phyloP scores from a whole-genome alignment of 208 protist genomes.

The Trichomonas vaginalis region DNA sequence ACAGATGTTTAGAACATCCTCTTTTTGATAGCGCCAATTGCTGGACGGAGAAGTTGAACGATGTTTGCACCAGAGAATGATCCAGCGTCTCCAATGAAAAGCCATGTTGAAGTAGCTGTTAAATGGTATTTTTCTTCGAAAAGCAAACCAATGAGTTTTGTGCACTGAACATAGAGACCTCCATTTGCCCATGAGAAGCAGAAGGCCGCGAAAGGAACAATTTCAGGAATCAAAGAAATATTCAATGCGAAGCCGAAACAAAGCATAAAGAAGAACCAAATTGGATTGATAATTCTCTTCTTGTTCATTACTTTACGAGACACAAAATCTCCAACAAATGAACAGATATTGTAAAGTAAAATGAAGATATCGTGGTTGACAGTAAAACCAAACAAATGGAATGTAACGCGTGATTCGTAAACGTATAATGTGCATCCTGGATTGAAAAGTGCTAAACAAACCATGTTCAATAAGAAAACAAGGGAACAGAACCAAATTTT shows the following conservation, averaged over 20 bases:
- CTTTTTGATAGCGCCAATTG: neutral
- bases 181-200: neutral
- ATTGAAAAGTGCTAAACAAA: neutral
- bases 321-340: neutral
- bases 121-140: neutral
- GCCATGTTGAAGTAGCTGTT: neutral
- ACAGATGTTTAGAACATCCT: neutral
- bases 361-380: neutral
- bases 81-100: neutral
- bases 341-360: neutral
- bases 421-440: neutral
- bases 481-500: neutral
- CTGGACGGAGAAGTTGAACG: neutral
- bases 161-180: neutral
- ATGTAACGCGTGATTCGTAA: neutral
- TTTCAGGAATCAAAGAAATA: neutral
- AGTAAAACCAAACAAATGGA: neutral
- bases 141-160: neutral
- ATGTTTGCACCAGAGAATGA: neutral
- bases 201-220: neutral
- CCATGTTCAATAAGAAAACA: constrained; percentile 1
- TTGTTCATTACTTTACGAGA: neutral
- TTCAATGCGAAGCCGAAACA: neutral
- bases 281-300: neutral
- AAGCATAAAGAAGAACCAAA: neutral